Percentiles rank a stretch among this genome's conserved stretches.
These are phyloP conservation scores for Bassia scoparia DNA, from an alignment of 148 eudicot species.

Conservation along the genomic window DNA sequence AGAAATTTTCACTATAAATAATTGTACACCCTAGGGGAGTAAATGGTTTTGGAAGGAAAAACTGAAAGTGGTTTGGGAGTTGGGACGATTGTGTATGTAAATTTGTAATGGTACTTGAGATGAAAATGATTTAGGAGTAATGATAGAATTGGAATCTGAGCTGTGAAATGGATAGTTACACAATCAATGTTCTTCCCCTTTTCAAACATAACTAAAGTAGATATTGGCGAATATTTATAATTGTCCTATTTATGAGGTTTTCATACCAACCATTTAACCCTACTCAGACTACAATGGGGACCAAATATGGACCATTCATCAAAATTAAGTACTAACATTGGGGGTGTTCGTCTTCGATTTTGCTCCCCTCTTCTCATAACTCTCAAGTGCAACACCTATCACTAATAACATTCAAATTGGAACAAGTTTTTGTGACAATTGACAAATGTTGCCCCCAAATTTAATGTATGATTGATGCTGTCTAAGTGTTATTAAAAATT, in stretches of 20 bases:
- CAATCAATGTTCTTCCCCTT: constrained; percentile 14
- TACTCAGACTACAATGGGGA: background rate
- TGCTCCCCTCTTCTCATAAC: no score
- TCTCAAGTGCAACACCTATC: no score
- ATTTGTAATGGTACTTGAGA: background rate
- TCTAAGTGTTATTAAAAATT: no score
- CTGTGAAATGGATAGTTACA: constrained; percentile 20
- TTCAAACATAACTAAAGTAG: background rate
- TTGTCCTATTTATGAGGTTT: constrained; percentile 4
- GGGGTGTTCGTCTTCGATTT: no score
- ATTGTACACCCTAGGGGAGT: background rate
- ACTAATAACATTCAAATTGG: no score
- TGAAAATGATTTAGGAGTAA: background rate
- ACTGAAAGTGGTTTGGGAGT: background rate
- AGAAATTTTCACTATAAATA: no score
- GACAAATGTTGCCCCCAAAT: no score
- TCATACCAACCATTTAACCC: constrained; percentile 9
- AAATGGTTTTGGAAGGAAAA: background rate
- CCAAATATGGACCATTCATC: constrained; percentile 11
- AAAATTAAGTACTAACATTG: no score
- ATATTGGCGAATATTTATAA: constrained; percentile 20
- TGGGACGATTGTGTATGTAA: background rate
- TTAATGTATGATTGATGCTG: no score
- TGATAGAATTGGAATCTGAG: background rate
- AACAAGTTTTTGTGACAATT: no score